Base-by-base conservation (phyloP, 306 rosid genomes). In the Inga leiocalycina region DNA sequence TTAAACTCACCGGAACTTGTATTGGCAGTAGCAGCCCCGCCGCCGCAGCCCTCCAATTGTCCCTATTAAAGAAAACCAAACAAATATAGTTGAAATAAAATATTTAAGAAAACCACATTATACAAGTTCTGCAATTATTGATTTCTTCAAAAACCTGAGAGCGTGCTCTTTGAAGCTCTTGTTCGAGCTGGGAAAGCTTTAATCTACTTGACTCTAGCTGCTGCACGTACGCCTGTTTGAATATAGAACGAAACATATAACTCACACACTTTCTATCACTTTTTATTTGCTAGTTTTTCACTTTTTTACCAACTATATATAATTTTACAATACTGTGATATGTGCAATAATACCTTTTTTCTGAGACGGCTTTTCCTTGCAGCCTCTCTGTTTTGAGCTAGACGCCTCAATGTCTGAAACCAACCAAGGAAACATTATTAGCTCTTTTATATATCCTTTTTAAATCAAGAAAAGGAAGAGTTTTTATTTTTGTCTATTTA, bases 371-470 rank as follows among this genome's bases (percentile, higher is more conserved):
- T 95, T 88, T 95, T 95, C 89, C 89, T 92, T 78, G 98, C 98
- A 71, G 98, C 98, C 35, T 93, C 98, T 88, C 98, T 87, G 91
- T 95, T 95, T 78, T 95, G 98, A 79, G 98, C 98, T 56, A 95
- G 81, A 75, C 98, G 94, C 86, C 98, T 93, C 88, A 93, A 16
- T 51, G 97, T 95, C 98, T 95, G 51, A 59, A 73, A 15, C 48
- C 49, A 81, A 66, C 5, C 45, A 51, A 20, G 27, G 27, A 66
- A 41, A 69, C 41, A 54, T 77, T 74, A 52, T 73, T 70, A 32
- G 71, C n/a, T 65, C 71, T 34, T 65, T 65, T 32, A 49, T 14
- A 49, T 14, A 5, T 65, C 39, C 7, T 32, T 30, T 34, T 32
- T 32, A 14, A 32, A 32, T 15, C 5, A 65, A 32, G n/a, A 65